Conservation (phyloP, 2,329 filamentous ascomycete genomes). For the Pseudocercospora crystallina region DNA sequence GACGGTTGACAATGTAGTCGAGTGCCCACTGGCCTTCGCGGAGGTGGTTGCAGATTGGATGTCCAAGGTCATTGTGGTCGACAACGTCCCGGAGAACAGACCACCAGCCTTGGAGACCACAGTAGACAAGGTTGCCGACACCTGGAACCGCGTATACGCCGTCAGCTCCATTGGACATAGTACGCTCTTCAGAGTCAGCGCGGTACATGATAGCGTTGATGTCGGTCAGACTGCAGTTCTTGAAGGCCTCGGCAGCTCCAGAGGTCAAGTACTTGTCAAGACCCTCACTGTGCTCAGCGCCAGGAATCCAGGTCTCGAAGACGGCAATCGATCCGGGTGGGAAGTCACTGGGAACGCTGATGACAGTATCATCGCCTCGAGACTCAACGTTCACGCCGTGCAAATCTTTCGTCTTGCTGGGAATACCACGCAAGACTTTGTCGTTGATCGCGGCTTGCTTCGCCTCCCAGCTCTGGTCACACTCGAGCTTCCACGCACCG, state of each 20-base stretch:
- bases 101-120: conserved; percentile 98
- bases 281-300: conserved; percentile 77
- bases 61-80: conserved; percentile 83
- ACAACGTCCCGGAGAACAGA: conserved; percentile 84
- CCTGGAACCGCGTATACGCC: conserved; percentile 88
- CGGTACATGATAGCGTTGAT: conserved; percentile 91
- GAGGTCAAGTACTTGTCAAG: conserved; percentile 84
- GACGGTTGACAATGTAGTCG: conserved; percentile 78
- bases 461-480: conserved; percentile 72
- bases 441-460: conserved; percentile 66
- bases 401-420: conserved; percentile 74
- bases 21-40: conserved; percentile 89
- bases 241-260: conserved; percentile 76
- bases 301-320: conserved; percentile 94
- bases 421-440: conserved; percentile 75
- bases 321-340: conserved; percentile 91
- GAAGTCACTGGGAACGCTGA: conserved; percentile 79
- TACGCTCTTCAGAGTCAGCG: conserved; percentile 84
- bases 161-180: conserved; percentile 74
- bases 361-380: conserved; percentile 71
- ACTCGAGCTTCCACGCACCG: conserved; percentile 89
- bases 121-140: conserved; percentile 83
- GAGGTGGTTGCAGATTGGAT: conserved; percentile 90
- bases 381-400: conserved; percentile 71
- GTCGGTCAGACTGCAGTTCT: conserved; percentile 71